Conservation (phyloP, 179 eudicot species). For the Beta macrorhiza region DNA sequence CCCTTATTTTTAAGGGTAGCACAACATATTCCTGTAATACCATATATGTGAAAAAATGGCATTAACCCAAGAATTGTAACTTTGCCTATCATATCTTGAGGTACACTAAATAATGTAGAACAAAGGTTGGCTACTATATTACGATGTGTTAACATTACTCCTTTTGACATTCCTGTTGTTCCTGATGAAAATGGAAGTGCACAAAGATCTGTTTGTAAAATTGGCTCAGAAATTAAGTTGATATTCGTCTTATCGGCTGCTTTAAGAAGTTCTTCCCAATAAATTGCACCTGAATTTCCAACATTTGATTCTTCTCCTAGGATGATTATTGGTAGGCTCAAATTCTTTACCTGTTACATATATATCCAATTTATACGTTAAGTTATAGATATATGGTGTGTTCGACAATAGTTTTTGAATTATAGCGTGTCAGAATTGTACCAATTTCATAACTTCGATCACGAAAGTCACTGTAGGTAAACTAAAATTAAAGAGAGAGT, state of each 20-base stretch:
- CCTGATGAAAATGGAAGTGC: constrained; percentile 98
- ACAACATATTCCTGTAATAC: constrained; percentile 80
- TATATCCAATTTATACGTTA: neutral
- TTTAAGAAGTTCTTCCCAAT: constrained; percentile 64
- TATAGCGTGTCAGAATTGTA: too few species aligned
- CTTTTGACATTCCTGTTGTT: constrained; percentile 88
- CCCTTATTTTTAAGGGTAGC: constrained; percentile 85
- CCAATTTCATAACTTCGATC: too few species aligned
- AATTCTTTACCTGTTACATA: constrained; percentile 57
- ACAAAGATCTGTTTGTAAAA: constrained; percentile 65
- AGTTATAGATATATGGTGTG: neutral
- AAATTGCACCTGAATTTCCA: constrained; percentile 51
- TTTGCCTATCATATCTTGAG: constrained; percentile 61
- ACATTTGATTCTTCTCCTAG: constrained; percentile 55
- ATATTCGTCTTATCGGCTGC: constrained; percentile 70
- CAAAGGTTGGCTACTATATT: constrained; percentile 81
- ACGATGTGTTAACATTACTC: constrained; percentile 84
- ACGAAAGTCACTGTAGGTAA: too few species aligned
- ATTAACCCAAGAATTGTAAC: constrained; percentile 76
- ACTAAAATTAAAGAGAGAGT: too few species aligned
- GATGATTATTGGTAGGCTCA: constrained; percentile 64
- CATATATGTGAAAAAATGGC: constrained; percentile 97
- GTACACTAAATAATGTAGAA: constrained; percentile 71
- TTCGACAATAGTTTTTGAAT: too few species aligned
- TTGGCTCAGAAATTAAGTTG: constrained; percentile 26